Evolutionary conservation across 108 stramenopile species (phyloP), one percentile per base, ranked within the genome.

Genomic region (Nitzschia sp.): DNA sequence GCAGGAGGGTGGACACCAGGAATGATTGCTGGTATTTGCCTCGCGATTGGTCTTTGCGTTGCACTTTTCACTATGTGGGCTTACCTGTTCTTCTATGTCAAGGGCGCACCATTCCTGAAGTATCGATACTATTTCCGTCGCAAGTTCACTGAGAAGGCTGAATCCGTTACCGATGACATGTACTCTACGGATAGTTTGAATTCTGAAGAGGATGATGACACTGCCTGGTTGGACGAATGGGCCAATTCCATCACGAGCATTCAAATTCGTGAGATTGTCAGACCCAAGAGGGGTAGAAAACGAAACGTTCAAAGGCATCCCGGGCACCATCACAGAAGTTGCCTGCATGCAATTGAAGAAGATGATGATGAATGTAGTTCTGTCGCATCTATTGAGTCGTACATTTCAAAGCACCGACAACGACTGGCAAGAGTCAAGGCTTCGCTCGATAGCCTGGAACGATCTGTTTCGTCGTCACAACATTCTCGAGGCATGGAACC

Each of bases 191-290:
- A 25, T 38, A 56, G 56, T 75, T 44, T 43, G 8, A 51, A 40
- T 10, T 34, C 51, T 1, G 67, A 43, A 14, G 59, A 70, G 7
- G 62, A 63, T 24, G 24, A 46, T 9, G 61, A 62, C 12, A 22
- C 14, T 10, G 10, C 10, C 15, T 74, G 73, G 73, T 53, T 78
- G 61, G 77, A 78, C 41, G 59, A 39, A 11, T 72, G 70, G 77
- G 71, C 77, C 14, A 51, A 62, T 20, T 38, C 59, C 17, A 59
- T 78, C 10, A 78, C 77, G 0, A 78, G 77, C 48, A 72, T 78
- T 55, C 52, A 63, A 1, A 37, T 78, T 3, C 58, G 77, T 10
- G 51, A 56, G 19, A 37, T 53, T 26, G 58, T 50, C 29, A 40
- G 29, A 46, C 50, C n/a, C n/a, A 41, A 42, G 22, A 62, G 43